Base-by-base conservation (phyloP, 192 early-diverging fungal genomes). In the Funneliformis geosporum region DNA sequence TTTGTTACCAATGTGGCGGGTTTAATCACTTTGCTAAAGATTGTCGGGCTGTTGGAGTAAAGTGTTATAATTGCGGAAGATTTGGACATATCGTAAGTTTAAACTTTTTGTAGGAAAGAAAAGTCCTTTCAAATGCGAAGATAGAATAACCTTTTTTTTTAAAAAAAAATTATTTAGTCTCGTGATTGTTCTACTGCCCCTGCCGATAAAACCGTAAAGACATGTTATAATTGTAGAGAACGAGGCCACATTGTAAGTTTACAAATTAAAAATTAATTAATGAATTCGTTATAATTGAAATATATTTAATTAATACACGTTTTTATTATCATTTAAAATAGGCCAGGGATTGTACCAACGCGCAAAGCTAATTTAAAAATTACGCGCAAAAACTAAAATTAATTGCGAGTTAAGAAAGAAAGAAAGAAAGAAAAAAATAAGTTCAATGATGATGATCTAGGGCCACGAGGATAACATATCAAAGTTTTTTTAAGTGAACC, bases 1-100 rank as follows among this genome's bases (percentile, higher is more conserved):
- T 86, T 33, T 89, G 88, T 50, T 86, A 86, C 81, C 87, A 89
- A 47, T 89, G 88, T 50, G 86, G 88, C 61, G 84, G 85, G 4
- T 75, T 79, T 55, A 90, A 90, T 61, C 88, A 90, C 61, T 87
- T 81, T 78, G 87, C 88, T 60, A 80, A 83, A 39, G 87, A 89
- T 60, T 89, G 88, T 74, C 83, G 86, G 77, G 88, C 88, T 23
- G 82, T 27, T 46, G 83, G 86, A n/a, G 86, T 87, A 28, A 85
- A 87, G 64, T 90, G 88, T 74, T 90, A 88, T 59, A 87, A 88
- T 60, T 90, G 88, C 14, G 84, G 80, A 38, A 74, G 80, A n/a
- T 88, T 86, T 76, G 88, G 88, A 1, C 88, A 89, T 62, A 84
- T 87, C 79, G 88, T 87, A 81, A 85, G 86, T 79, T 64, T 50